These are phyloP conservation scores for Dendrocalamus latiflorus DNA, from an alignment of 202 grass and related monocot species.

Conservation along the genomic window DNA sequence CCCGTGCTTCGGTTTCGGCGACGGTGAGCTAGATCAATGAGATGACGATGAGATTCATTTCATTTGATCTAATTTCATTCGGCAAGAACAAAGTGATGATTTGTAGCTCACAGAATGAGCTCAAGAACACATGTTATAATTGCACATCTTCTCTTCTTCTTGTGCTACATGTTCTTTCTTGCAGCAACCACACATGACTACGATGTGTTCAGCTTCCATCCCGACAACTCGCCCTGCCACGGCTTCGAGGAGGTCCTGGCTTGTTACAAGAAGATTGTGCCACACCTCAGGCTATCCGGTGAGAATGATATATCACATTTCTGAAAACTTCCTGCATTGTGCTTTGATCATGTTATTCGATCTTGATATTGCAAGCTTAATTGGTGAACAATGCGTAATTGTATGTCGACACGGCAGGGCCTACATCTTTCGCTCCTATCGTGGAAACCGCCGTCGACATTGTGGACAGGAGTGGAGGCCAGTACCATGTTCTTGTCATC, in stretches of 20 bases:
- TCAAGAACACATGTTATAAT: neutral
- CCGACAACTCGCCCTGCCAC: constrained; percentile 61
- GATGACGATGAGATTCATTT: neutral
- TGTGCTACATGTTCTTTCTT: neutral
- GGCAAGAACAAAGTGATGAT: neutral
- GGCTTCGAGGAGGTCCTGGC: constrained; percentile 89
- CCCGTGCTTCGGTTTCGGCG: constrained; percentile 94
- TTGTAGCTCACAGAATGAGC: neutral
- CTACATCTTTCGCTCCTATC: constrained; percentile 83
- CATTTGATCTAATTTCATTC: neutral
- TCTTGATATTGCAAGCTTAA: neutral
- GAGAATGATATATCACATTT: neutral
- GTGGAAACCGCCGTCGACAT: constrained; percentile 87
- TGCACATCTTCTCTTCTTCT: neutral
- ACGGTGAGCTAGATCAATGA: constrained; percentile 37
- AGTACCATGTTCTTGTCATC: constrained; percentile 90
- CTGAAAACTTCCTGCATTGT: neutral
- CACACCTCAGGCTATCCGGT: constrained; percentile 76
- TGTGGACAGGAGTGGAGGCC: constrained; percentile 63
- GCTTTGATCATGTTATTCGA: neutral
- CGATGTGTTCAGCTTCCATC: constrained; percentile 81
- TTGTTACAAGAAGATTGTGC: constrained; percentile 69
- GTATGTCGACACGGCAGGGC: constrained; percentile 30
- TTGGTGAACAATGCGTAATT: neutral
- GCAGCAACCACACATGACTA: constrained; percentile 81